These are phyloP conservation scores for Phytopythium oedochilum DNA, from an alignment of 352 stramenopile species.

Conservation along the genomic window DNA sequence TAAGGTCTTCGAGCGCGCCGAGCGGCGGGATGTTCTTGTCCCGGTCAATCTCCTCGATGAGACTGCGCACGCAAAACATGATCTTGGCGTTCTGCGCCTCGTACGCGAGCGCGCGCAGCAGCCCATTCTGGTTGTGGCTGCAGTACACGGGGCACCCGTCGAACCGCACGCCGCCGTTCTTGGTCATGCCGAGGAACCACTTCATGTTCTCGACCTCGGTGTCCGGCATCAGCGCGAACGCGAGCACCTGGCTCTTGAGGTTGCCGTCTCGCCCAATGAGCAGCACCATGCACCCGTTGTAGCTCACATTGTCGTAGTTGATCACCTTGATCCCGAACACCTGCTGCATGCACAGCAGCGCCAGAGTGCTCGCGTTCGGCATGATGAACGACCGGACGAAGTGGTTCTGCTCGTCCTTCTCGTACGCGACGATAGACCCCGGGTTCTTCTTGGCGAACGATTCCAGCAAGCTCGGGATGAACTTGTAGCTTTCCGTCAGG, in stretches of 20 bases:
- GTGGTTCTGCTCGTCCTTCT: conserved; percentile 53
- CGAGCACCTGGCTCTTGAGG: conserved; percentile 57
- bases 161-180: conserved; percentile 42
- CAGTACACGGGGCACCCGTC: conserved; percentile 55
- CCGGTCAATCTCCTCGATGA: conserved; percentile 58
- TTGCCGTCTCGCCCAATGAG: conserved; percentile 69
- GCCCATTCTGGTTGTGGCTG: conserved; percentile 48
- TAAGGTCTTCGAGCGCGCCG: conserved; percentile 43
- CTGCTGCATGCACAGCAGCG: conserved; percentile 53
- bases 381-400: conserved; percentile 75
- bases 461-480: conserved; percentile 67
- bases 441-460: conserved; percentile 74
- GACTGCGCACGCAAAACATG: conserved; percentile 68
- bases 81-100: conserved; percentile 53
- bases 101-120: conserved; percentile 47
- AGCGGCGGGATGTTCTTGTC: conserved; percentile 79
- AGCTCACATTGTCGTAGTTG: conserved; percentile 65
- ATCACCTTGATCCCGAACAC: conserved; percentile 70
- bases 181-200: conserved; percentile 65
- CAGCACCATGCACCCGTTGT: conserved; percentile 54
- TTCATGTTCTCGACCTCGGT: conserved; percentile 65
- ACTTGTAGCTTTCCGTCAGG: conserved; percentile 79
- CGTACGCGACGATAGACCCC: conserved; percentile 50
- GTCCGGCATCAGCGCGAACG: conserved; percentile 61
- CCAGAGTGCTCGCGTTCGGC: conserved; percentile 42